Evolutionary conservation across 805 yeast species (phyloP).

Genomic region (Cyberlindnera nakhonratchasimensis): DNA sequence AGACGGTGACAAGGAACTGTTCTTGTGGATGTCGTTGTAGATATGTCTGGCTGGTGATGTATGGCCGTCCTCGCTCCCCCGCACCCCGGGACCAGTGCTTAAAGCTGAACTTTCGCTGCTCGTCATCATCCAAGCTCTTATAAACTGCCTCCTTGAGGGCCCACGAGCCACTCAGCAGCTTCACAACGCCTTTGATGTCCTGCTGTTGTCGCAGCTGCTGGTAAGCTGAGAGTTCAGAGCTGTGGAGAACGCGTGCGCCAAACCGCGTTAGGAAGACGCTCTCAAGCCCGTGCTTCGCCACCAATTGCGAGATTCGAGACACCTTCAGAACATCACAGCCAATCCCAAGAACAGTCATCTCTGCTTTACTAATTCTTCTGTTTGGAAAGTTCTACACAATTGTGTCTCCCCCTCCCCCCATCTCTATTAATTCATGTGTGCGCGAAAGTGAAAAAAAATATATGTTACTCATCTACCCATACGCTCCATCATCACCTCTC

Average conservation of each 20-base stretch:
- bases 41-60: slow-evolving; percentile 35
- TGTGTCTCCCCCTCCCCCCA: not conserved
- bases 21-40: slow-evolving; percentile 32
- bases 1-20: slow-evolving; percentile 49
- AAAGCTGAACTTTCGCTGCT: slow-evolving; percentile 54
- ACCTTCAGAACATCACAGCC: slow-evolving; percentile 45
- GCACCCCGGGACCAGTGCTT: slow-evolving; percentile 54
- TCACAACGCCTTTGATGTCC: slow-evolving; percentile 29
- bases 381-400: not conserved
- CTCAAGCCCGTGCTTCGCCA: slow-evolving; percentile 33
- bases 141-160: slow-evolving; percentile 72
- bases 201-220: slow-evolving; percentile 12
- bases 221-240: slow-evolving; percentile 39
- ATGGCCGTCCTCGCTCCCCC: slow-evolving; percentile 42
- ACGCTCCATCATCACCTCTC: not conserved
- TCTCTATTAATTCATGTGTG: too few species aligned
- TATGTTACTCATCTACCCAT: slow-evolving; percentile 4
- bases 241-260: slow-evolving; percentile 49
- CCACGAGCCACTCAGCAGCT: slow-evolving; percentile 58
- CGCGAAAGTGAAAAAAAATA: not conserved
- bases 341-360: slow-evolving; percentile 16
- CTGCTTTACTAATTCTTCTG: not conserved
- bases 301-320: slow-evolving; percentile 42
- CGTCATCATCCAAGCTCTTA: slow-evolving; percentile 48
- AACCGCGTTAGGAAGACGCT: slow-evolving; percentile 35